Evolutionary conservation across 2,329 filamentous ascomycete species (phyloP), one percentile per base, ranked within the genome.

Genomic region (Blastomyces parvus): DNA sequence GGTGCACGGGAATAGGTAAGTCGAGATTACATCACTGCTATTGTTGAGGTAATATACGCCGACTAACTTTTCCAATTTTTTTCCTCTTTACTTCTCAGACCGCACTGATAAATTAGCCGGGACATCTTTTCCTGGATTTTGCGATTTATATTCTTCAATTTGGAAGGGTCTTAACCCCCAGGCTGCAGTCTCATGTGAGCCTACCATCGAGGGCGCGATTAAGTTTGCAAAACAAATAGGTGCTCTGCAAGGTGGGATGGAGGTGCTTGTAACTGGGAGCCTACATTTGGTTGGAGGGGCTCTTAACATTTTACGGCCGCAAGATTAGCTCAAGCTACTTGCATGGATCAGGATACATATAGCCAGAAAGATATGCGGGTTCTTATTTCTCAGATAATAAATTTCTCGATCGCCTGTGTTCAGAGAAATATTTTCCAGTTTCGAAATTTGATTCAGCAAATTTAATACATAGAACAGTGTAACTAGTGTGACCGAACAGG

Each of bases 141-240:
- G 66, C 36, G 44, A 63, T 17, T 65, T 65, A 19, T 73, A 73
- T 59, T 64, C 69, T 40, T 61, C 66, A 3, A 57, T 67, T 2
- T 74, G 70, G 71, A 68, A 65, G 52, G 60, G 65, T 14, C 13
- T 69, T 36, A 61, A 71, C 55, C 67, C 68, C 1, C 38, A 67
- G 13, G 66, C 68, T 46, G 60, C 44, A 22, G 63, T 70, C 48
- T 68, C 66, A 50, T 65, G 38, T 19, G 67, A 70, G 40, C 53
- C 67, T 14, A 71, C 64, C 6, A 71, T 75, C 38, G 69, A 72
- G 61, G 64, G 65, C 5, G 72, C 73, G 0, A 57, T 74, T 7
- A 65, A 65, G 17, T 55, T 66, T 60, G 72, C 71, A 4, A 67
- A 61, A 63, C 33, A 40, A 2, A 64, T 71, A 19, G 63, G 66